phyloP scores from a whole-genome alignment of 169 alveolate species.

The Toxoplasma gondii region DNA sequence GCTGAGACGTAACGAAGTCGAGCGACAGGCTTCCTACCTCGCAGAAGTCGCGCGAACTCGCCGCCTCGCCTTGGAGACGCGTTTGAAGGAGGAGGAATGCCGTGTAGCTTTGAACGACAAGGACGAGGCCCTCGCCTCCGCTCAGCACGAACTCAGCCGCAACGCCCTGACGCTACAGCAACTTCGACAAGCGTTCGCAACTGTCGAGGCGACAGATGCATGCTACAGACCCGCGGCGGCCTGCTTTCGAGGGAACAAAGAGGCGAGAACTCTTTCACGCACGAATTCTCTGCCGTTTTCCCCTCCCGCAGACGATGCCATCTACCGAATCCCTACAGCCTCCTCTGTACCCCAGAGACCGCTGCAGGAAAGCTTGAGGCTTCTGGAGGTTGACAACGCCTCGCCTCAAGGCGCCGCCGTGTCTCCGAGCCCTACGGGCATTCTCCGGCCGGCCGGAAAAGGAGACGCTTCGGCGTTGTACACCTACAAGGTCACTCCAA shows the following conservation, averaged over 20 bases:
- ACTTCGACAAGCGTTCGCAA: constrained; percentile 54
- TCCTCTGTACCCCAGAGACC: constrained; percentile 38
- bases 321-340: not conserved
- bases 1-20: constrained; percentile 58
- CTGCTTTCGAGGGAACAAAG: constrained; percentile 1
- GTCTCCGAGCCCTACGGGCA: no score
- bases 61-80: constrained; percentile 59
- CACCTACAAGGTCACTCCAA: no score
- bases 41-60: constrained; percentile 63
- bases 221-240: constrained; percentile 46
- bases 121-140: constrained; percentile 59
- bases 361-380: constrained; percentile 46
- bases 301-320: not conserved
- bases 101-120: constrained; percentile 61
- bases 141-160: constrained; percentile 54
- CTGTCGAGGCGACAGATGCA: constrained; percentile 33
- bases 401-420: not conserved
- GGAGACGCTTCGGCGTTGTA: no score
- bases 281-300: not conserved
- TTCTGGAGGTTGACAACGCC: constrained; percentile 35
- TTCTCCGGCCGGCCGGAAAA: no score
- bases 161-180: constrained; percentile 42
- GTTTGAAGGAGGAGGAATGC: constrained; percentile 54
- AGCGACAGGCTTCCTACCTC: constrained; percentile 61
- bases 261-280: not conserved